Base-by-base conservation (phyloP, 768 basidiomycete species). In the Tylopilus intermedius region DNA sequence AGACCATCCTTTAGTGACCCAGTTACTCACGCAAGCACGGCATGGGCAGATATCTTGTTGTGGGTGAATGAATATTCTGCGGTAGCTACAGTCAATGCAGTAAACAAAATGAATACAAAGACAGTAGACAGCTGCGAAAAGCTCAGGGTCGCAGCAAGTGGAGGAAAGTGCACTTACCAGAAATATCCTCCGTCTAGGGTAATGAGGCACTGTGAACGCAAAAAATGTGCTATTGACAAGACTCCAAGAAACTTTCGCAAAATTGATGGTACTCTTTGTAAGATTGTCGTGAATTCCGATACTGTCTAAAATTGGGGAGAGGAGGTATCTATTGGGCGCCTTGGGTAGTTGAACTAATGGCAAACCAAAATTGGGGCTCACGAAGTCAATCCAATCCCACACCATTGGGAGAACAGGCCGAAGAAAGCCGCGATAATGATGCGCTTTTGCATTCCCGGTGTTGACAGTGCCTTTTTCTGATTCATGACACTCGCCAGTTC, bases 241-340 rank as follows among this genome's bases (percentile, higher is more conserved):
- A 38, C 40, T 43, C 62, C 62, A 64, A 5, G 38, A 51, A 33
- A 7, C n/a, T 14, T 5, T 58, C 3, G 54, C 26, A 22, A 64
- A 22, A 11, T 58, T 63, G 7, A 64, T 39, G 9, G 46, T 21
- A 11, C 61, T 51, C 37, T 63, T 64, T 15, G 48, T 58, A 10
- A 33, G 54, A 22, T 64, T 51, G n/a, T 58, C 52, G 21, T 64
- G 62, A 22, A 63, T 45, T 1, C 62, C 62, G 24, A 63, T 56
- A 21, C 5, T 61, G 6, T 61, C 62, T 6, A 63, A 39, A 22
- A 62, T 32, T 2, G 47, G 47, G 0, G 56, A 15, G 37, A 63
- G 56, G 27, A 48, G 54, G 1, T 48, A 33, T 41, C 62, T 64
- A 13, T 10, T 64, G 9, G 54, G 50, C 9, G 15, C n/a, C 13